Conservation (phyloP, 2,329 filamentous ascomycete species). For the Triangularia verruculosa region DNA sequence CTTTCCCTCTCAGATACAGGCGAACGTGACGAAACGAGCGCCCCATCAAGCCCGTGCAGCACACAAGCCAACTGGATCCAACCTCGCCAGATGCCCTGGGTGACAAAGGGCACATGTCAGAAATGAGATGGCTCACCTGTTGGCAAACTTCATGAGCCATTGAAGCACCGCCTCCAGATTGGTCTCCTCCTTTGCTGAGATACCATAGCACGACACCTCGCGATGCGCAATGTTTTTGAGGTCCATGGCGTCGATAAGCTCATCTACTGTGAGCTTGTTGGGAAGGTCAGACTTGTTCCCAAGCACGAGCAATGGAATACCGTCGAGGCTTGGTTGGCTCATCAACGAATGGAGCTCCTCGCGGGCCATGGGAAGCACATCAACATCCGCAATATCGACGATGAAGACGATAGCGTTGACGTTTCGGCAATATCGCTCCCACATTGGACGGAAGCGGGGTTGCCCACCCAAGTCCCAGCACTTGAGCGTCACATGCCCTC, state of each 20-base stretch:
- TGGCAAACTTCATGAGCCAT: conserved; percentile 90
- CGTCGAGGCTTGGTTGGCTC: conserved; percentile 76
- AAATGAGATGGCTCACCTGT: conserved; percentile 50
- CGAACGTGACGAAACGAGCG: neutral
- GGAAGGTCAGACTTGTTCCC: conserved; percentile 96
- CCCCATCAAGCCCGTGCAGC: neutral
- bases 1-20: neutral
- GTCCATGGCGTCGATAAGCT: conserved; percentile 89
- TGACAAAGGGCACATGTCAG: neutral
- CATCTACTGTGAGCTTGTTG: conserved; percentile 88
- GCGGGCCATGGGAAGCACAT: conserved; percentile 76
- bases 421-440: conserved; percentile 96
- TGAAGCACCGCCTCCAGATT: conserved; percentile 96
- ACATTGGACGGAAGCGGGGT: conserved; percentile 96
- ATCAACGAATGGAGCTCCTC: conserved; percentile 91
- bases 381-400: conserved; percentile 87
- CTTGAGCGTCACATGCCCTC: conserved; percentile 96
- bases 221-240: conserved; percentile 85
- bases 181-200: conserved; percentile 97
- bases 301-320: conserved; percentile 88
- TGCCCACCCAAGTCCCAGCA: conserved; percentile 99
- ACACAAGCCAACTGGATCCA: neutral
- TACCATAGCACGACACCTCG: conserved; percentile 97
- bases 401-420: conserved; percentile 99
- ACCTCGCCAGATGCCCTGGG: neutral